A percentile compares a stretch with the other conserved stretches of the same genome.
phyloP scores from a whole-genome alignment of 129 eudicot species.

The Tagetes patula region DNA sequence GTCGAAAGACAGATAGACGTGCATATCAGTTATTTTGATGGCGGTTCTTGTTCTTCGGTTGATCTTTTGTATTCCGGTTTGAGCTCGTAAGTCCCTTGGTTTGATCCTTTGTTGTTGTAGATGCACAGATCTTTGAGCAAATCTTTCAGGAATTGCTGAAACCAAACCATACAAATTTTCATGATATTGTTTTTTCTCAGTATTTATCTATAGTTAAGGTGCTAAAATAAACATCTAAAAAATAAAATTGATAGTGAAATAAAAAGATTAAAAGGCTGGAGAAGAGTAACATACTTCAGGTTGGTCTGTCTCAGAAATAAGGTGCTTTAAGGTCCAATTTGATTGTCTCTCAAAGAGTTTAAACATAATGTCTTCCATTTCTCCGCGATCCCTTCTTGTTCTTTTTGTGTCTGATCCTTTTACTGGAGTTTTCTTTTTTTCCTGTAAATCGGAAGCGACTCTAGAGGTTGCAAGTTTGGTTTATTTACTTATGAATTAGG shows the following conservation, averaged over 20 bases:
- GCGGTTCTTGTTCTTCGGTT: slow-evolving; percentile 42
- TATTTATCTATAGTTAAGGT: neutral
- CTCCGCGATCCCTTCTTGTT: slow-evolving; percentile 86
- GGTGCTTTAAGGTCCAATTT: slow-evolving; percentile 89
- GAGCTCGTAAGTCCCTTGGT: slow-evolving; percentile 84
- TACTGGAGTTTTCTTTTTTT: slow-evolving; percentile 50
- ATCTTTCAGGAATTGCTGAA: slow-evolving; percentile 93
- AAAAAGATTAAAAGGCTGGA: neutral
- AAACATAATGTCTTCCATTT: slow-evolving; percentile 93
- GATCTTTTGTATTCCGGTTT: slow-evolving; percentile 82
- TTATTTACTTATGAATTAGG: neutral
- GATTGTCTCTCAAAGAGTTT: slow-evolving; percentile 82
- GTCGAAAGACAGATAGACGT: neutral
- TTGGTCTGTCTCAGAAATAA: slow-evolving; percentile 80
- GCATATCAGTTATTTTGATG: slow-evolving; percentile 28
- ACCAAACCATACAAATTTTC: slow-evolving; percentile 4
- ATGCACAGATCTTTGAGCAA: slow-evolving; percentile 75
- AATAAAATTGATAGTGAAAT: neutral
- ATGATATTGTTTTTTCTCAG: neutral
- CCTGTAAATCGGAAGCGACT: slow-evolving; percentile 42
- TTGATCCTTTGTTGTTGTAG: slow-evolving; percentile 91
- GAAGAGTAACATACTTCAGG: slow-evolving; percentile 63
- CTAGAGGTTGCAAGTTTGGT: neutral
- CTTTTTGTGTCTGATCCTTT: slow-evolving; percentile 82
- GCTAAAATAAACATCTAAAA: neutral